Conservation (phyloP, 345 rosid species). For the Brassica cretica region DNA sequence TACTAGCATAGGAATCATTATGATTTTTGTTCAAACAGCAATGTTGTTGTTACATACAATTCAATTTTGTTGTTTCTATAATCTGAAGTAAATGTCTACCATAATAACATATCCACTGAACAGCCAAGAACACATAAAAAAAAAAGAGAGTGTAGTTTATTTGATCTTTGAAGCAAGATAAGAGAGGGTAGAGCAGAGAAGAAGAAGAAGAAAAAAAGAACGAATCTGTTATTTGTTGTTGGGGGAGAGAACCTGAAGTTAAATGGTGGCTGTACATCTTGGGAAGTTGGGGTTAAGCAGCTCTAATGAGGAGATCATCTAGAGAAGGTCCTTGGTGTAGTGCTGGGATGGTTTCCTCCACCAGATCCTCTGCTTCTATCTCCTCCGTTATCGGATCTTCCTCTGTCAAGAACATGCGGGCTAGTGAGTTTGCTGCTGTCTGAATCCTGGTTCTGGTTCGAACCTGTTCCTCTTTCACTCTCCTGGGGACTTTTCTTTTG, state of each 20-base stretch:
- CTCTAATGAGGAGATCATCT: conserved; percentile 40
- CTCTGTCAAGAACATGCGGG: conserved; percentile 39
- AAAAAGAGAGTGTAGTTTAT: not conserved
- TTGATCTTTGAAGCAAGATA: conserved; percentile 15
- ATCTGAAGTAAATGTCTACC: conserved; percentile 31
- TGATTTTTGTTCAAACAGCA: conserved; percentile 13
- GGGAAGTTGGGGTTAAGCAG: conserved; percentile 17
- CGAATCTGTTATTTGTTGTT: conserved; percentile 32
- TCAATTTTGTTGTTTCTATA: conserved; percentile 10
- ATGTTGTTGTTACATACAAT: conserved; percentile 19
- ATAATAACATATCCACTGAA: conserved; percentile 22
- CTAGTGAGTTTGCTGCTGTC: conserved; percentile 22
- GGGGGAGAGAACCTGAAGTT: conserved; percentile 13
- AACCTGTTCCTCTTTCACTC: conserved; percentile 30
- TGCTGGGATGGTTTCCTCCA: conserved; percentile 33
- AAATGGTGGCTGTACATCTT: conserved; percentile 36
- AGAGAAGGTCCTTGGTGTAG: conserved; percentile 38
- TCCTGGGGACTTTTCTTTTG: conserved; percentile 12
- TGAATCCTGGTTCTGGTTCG: conserved; percentile 22
- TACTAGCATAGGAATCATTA: not conserved
- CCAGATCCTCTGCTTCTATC: conserved; percentile 42
- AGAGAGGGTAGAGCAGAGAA: not conserved
- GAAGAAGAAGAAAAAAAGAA: conserved; percentile 8
- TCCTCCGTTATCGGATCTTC: conserved; percentile 48
- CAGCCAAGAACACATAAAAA: not conserved